phyloP scores from a whole-genome alignment of 1,284 basidiomycete species.

The Puccinia polysora region DNA sequence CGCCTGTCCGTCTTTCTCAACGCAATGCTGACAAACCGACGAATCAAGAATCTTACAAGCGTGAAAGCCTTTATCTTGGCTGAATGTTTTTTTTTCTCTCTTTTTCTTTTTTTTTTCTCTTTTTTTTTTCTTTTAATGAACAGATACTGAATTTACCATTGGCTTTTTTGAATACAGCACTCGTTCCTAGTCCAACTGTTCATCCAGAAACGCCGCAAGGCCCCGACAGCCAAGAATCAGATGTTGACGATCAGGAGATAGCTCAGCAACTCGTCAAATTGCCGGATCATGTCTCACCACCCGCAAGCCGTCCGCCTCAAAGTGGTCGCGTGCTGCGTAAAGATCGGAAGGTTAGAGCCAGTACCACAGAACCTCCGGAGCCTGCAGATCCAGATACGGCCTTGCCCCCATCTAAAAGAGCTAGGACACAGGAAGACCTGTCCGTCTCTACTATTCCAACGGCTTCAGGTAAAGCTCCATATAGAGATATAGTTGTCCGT shows the following conservation, averaged over 20 bases:
- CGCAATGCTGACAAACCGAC: slow-evolving; percentile 3
- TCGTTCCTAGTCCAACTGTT: neutral
- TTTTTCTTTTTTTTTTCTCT: neutral
- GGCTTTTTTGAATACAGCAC: slow-evolving; percentile 5
- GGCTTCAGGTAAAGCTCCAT: slow-evolving; percentile 7
- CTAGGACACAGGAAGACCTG: neutral
- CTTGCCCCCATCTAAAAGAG: neutral
- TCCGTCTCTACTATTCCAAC: neutral
- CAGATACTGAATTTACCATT: neutral
- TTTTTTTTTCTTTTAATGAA: neutral
- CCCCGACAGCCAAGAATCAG: slow-evolving; percentile 6
- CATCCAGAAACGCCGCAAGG: neutral
- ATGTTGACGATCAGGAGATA: slow-evolving; percentile 22
- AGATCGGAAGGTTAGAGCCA: neutral
- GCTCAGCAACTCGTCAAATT: slow-evolving; percentile 5
- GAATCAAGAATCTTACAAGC: slow-evolving; percentile 1
- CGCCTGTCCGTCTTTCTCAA: slow-evolving; percentile 5
- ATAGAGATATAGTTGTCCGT: neutral
- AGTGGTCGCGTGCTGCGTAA: neutral
- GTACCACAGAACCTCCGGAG: neutral
- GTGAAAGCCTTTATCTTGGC: slow-evolving; percentile 15
- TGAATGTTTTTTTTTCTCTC: neutral
- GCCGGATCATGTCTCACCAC: too few relatives aligned
- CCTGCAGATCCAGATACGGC: too few relatives aligned
- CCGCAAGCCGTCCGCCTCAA: neutral